Evolutionary conservation across 768 basidiomycete species (phyloP).

Genomic region (Tulasnella sp.): DNA sequence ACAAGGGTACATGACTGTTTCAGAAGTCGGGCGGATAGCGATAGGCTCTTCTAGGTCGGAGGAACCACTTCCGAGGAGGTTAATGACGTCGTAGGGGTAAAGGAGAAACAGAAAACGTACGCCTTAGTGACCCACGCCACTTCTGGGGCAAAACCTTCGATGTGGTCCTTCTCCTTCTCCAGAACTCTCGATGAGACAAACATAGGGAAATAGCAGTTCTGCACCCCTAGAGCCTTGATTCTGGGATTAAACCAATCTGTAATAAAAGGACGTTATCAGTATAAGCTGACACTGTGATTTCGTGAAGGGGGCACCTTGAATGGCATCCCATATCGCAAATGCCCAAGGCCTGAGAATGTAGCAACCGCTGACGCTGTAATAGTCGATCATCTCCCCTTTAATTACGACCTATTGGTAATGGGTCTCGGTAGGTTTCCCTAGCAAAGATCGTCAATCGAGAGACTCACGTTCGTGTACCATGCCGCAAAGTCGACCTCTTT

Average conservation of each 20-base stretch:
- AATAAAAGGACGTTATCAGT: background rate
- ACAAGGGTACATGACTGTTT: constrained; percentile 99
- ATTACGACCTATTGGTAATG: constrained; percentile 59
- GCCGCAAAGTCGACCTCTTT: constrained; percentile 90
- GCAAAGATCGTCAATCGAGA: background rate
- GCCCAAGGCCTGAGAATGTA: constrained; percentile 99
- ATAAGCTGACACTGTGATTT: background rate
- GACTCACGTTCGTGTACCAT: constrained; percentile 82
- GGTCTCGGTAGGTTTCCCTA: constrained; percentile 26
- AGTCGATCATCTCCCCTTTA: constrained; percentile 98
- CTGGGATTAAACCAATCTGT: constrained; percentile 83
- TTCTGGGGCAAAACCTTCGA: constrained; percentile 98
- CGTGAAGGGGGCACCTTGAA: constrained; percentile 49
- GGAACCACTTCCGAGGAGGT: constrained; percentile 44
- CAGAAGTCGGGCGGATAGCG: constrained; percentile 94
- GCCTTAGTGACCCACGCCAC: constrained; percentile 99
- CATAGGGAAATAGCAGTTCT: constrained; percentile 99
- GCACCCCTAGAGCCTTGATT: constrained; percentile 90
- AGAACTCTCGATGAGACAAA: constrained; percentile 87
- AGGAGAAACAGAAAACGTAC: constrained; percentile 29
- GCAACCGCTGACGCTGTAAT: constrained; percentile 96
- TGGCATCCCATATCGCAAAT: constrained; percentile 92
- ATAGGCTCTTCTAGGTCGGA: constrained; percentile 95
- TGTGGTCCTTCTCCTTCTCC: constrained; percentile 95
- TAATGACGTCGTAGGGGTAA: background rate